Percentiles rank a stretch among this genome's conserved stretches.
Conservation (phyloP, 257 asterid genomes). For the Fraxinus excelsior region DNA sequence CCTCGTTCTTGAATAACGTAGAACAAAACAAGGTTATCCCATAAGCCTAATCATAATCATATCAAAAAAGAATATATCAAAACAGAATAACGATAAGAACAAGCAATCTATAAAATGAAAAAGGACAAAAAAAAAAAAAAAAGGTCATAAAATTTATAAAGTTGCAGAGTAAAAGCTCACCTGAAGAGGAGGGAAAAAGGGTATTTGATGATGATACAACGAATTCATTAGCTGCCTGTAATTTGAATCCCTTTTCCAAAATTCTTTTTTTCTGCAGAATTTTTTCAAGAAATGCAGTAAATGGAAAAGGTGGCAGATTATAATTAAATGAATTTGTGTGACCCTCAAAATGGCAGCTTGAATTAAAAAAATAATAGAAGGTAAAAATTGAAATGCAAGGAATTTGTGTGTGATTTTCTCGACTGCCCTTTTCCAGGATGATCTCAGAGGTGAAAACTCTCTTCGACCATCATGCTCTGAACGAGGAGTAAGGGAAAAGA, state of each 20-base stretch:
- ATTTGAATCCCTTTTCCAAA: background rate
- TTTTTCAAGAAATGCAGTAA: slow-evolving; percentile 24
- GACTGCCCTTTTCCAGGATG: slow-evolving; percentile 77
- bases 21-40: slow-evolving; percentile 29
- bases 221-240: slow-evolving; percentile 24
- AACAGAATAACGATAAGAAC: slow-evolving; percentile 29
- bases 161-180: slow-evolving; percentile 39
- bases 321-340: slow-evolving; percentile 12
- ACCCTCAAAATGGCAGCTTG: slow-evolving; percentile 32
- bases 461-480: slow-evolving; percentile 84
- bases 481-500: slow-evolving; percentile 53
- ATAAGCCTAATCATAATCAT: slow-evolving; percentile 25
- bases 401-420: slow-evolving; percentile 34
- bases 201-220: slow-evolving; percentile 32
- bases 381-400: slow-evolving; percentile 19
- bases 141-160: slow-evolving; percentile 32
- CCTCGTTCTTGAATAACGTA: slow-evolving; percentile 21
- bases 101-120: slow-evolving; percentile 29
- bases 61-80: slow-evolving; percentile 18
- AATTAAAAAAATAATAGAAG: slow-evolving; percentile 14
- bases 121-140: background rate
- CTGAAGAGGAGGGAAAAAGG: slow-evolving; percentile 36
- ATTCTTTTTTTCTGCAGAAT: background rate
- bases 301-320: slow-evolving; percentile 21
- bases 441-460: slow-evolving; percentile 82